These are phyloP conservation scores for Monosporascus cannonballus DNA, from an alignment of 2,329 filamentous ascomycete species.

Conservation along the genomic window DNA sequence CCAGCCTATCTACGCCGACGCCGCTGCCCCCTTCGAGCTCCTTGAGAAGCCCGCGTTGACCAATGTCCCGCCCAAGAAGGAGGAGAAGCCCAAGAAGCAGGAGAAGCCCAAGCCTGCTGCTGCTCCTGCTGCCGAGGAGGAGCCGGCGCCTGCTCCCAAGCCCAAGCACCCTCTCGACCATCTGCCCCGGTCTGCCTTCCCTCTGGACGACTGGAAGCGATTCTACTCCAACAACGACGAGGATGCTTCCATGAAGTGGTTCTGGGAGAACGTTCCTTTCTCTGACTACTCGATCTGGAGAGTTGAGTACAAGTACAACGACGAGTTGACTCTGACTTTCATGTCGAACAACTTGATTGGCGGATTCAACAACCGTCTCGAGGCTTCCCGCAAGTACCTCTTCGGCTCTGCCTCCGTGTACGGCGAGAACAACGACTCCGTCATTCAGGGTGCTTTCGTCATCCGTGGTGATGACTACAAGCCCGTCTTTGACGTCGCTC, in stretches of 20 bases:
- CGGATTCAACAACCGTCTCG: conserved; percentile 95
- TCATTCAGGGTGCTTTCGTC: conserved; percentile 91
- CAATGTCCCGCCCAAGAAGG: conserved; percentile 71
- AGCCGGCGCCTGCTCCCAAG: conserved; percentile 63
- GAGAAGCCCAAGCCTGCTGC: conserved; percentile 33
- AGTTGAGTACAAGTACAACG: conserved; percentile 97
- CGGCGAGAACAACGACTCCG: conserved; percentile 79
- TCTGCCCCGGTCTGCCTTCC: conserved; percentile 72
- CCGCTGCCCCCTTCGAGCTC: conserved; percentile 69
- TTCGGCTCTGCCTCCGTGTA: conserved; percentile 90
- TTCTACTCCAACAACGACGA: conserved; percentile 97
- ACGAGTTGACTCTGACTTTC: conserved; percentile 95
- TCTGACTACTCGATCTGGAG: conserved; percentile 95
- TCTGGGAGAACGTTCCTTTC: conserved; percentile 94
- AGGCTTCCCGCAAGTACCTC: conserved; percentile 96
- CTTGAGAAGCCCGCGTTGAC: conserved; percentile 74
- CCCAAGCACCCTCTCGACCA: conserved; percentile 92
- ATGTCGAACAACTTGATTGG: conserved; percentile 99
- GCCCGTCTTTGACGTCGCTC: conserved; percentile 92
- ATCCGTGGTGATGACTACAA: conserved; percentile 83
- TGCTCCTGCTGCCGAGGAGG: conserved; percentile 50
- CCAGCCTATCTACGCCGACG: conserved; percentile 83
- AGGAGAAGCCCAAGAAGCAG: conserved; percentile 62
- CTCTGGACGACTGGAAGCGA: conserved; percentile 97
- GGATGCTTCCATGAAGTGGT: conserved; percentile 82